Evolutionary conservation across 1,284 basidiomycete species (phyloP).

Genomic region (Fomitopsis schrenkii): DNA sequence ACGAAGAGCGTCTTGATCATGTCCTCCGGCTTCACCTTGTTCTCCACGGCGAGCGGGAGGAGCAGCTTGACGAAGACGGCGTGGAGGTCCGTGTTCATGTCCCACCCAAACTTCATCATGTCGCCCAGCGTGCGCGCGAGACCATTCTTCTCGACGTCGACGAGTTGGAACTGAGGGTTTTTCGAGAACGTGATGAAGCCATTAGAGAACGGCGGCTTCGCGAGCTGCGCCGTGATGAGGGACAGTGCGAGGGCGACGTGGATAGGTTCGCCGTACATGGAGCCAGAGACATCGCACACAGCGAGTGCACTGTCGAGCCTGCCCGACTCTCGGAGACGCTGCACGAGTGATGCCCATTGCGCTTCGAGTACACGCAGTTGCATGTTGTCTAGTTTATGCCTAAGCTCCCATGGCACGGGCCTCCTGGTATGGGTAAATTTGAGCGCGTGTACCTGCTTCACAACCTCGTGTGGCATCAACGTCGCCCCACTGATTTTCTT

Average conservation of each 20-base stretch:
- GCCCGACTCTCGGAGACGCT: conserved; percentile 48
- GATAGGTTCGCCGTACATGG: conserved; percentile 61
- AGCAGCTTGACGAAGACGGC: conserved; percentile 57
- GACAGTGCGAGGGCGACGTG: conserved; percentile 60
- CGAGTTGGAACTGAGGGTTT: conserved; percentile 41
- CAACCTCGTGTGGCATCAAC: conserved; percentile 56
- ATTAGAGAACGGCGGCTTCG: conserved; percentile 58
- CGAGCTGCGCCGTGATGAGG: conserved; percentile 56
- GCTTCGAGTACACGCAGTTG: conserved; percentile 45
- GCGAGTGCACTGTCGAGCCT: conserved; percentile 58
- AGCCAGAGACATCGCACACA: conserved; percentile 70
- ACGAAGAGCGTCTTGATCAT: conserved; percentile 75
- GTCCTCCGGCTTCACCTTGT: conserved; percentile 55
- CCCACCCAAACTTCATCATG: conserved; percentile 58
- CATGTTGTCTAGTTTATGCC: conserved; percentile 27
- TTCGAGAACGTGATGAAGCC: conserved; percentile 67
- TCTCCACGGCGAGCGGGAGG: conserved; percentile 50
- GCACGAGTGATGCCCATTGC: conserved; percentile 63
- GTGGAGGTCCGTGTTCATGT: conserved; percentile 56
- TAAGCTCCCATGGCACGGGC: conserved; percentile 4
- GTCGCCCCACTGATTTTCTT: conserved; percentile 56
- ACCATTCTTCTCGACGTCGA: conserved; percentile 36
- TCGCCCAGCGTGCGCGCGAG: conserved; percentile 31
- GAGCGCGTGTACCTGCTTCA: conserved; percentile 20
- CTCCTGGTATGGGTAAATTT: background rate